Evolutionary conservation across 2,329 filamentous ascomycete genomes (phyloP).

Genomic region (Talaromyces atroroseus): DNA sequence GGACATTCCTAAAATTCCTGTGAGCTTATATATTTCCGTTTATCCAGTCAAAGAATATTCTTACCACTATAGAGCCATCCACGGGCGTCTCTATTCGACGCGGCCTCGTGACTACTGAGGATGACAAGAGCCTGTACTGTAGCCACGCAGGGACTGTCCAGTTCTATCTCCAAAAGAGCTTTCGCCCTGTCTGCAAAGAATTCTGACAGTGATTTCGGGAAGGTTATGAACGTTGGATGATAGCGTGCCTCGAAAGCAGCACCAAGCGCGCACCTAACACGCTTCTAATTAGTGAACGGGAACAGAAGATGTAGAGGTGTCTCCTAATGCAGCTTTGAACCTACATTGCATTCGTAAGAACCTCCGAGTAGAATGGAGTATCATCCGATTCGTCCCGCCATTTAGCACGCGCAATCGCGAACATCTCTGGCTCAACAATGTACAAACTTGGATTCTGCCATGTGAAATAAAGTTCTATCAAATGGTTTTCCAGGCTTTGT

Average conservation of each 20-base stretch:
- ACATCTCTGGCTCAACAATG: slow-evolving; percentile 42
- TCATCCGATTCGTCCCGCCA: slow-evolving; percentile 36
- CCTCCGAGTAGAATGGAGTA: slow-evolving; percentile 37
- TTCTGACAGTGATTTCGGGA: slow-evolving; percentile 31
- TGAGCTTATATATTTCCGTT: background rate
- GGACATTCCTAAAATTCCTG: slow-evolving; percentile 33
- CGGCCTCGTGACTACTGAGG: slow-evolving; percentile 42
- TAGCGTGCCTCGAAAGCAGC: slow-evolving; percentile 41
- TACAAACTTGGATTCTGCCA: slow-evolving; percentile 47
- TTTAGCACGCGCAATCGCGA: slow-evolving; percentile 27
- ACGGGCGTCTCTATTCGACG: slow-evolving; percentile 40
- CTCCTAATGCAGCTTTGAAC: background rate
- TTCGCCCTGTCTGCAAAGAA: slow-evolving; percentile 41
- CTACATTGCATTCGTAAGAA: slow-evolving; percentile 39
- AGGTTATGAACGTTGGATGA: slow-evolving; percentile 39
- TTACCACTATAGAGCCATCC: slow-evolving; percentile 45
- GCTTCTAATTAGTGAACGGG: background rate
- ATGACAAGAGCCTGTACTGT: slow-evolving; percentile 45
- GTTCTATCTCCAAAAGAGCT: slow-evolving; percentile 42
- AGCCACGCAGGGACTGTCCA: slow-evolving; percentile 45
- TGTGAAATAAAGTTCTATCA: slow-evolving; percentile 43
- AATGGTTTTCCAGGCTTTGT: slow-evolving; percentile 38
- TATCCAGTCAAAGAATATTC: slow-evolving; percentile 4
- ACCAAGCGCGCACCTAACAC: slow-evolving; percentile 36
- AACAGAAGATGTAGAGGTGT: background rate